Conservation (phyloP, 495 filamentous ascomycete genomes). For the Aspergillus coremiiformis region DNA sequence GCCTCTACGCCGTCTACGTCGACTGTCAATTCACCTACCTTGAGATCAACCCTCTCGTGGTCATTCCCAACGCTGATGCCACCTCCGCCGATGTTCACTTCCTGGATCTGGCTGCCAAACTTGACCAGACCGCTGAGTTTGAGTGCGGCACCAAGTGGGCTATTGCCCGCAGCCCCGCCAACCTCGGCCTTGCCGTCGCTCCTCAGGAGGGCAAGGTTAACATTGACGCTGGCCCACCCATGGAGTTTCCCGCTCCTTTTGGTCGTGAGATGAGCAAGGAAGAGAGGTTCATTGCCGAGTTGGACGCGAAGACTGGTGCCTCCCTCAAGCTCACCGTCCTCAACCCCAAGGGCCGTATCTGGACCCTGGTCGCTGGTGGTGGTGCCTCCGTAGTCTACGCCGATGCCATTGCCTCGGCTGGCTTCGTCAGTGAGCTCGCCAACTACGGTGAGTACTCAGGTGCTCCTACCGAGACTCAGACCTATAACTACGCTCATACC, state of each 20-base stretch:
- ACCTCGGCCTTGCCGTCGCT: constrained; percentile 67
- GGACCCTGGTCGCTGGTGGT: constrained; percentile 98
- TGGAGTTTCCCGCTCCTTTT: constrained; percentile 98
- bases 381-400: constrained; percentile 99
- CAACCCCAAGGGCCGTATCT: constrained; percentile 84
- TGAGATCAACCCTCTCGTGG: constrained; percentile 98
- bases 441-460: constrained; percentile 99
- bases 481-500: constrained; percentile 94
- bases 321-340: constrained; percentile 97
- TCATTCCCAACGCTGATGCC: constrained; percentile 85
- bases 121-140: constrained; percentile 99
- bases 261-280: constrained; percentile 97
- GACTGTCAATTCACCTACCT: constrained; percentile 99
- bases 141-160: constrained; percentile 99
- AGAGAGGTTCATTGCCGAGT: constrained; percentile 96
- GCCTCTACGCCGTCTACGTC: constrained; percentile 94
- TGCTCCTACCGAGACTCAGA: constrained; percentile 95
- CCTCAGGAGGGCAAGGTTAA: constrained; percentile 65
- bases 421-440: constrained; percentile 91
- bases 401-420: constrained; percentile 94
- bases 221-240: constrained; percentile 94
- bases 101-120: constrained; percentile 95
- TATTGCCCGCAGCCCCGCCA: constrained; percentile 78
- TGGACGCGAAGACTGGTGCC: constrained; percentile 98
- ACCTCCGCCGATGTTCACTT: constrained; percentile 96